Percentiles rank a stretch among this genome's conserved stretches.
Evolutionary conservation across 768 basidiomycete species (phyloP).

Genomic region (Symmetrospora coprosmae): DNA sequence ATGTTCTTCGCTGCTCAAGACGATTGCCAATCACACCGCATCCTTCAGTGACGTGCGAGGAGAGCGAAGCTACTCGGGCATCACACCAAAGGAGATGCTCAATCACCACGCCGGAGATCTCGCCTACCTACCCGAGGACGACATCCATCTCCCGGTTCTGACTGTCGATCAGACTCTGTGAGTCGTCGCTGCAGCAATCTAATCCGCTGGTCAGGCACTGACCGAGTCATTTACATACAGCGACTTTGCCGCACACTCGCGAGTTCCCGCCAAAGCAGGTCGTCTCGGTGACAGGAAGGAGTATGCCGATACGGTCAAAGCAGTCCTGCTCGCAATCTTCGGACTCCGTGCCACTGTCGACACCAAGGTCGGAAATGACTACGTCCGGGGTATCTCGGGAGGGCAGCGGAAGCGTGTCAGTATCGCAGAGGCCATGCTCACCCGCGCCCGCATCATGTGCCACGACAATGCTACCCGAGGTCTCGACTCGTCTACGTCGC

Average conservation of each 20-base stretch:
- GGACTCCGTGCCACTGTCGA: constrained; percentile 58
- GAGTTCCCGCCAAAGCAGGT: constrained; percentile 42
- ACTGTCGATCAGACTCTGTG: constrained; percentile 52
- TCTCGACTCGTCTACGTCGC: constrained; percentile 35
- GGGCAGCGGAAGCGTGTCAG: constrained; percentile 37
- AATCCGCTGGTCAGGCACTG: constrained; percentile 42
- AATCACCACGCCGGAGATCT: constrained; percentile 54
- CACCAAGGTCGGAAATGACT: constrained; percentile 63
- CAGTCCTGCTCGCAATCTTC: constrained; percentile 46
- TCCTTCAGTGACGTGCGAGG: constrained; percentile 40
- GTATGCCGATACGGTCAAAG: constrained; percentile 39
- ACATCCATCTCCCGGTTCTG: constrained; percentile 68
- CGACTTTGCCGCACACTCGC: constrained; percentile 44
- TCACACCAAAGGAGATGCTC: constrained; percentile 42
- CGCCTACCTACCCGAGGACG: constrained; percentile 55
- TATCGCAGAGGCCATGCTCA: constrained; percentile 32
- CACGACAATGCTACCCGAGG: constrained; percentile 35
- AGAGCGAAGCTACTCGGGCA: constrained; percentile 42
- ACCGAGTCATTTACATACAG: neutral
- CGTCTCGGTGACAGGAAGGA: constrained; percentile 38
- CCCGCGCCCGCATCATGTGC: constrained; percentile 26
- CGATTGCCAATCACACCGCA: constrained; percentile 40
- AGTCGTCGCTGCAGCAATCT: neutral
- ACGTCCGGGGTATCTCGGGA: constrained; percentile 46
- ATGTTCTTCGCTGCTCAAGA: constrained; percentile 44